These are phyloP conservation scores for Kwoniella dejecticola DNA, from an alignment of 768 basidiomycete genomes.

Conservation along the genomic window DNA sequence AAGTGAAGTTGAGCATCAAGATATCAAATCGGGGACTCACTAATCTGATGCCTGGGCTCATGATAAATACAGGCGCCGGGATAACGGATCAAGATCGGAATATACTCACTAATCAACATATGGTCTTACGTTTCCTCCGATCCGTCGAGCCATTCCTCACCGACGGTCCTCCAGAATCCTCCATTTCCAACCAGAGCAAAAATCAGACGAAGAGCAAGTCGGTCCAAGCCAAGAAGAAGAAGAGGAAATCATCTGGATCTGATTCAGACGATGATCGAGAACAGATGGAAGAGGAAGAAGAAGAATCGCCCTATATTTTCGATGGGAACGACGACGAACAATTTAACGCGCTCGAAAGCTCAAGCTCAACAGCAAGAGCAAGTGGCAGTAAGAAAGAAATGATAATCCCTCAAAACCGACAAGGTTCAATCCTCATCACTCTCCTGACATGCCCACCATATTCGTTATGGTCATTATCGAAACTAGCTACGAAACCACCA, in stretches of 20 bases:
- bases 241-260: constrained; percentile 18
- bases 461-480: constrained; percentile 69
- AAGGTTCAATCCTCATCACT: constrained; percentile 80
- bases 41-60: too few species aligned
- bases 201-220: too few species aligned
- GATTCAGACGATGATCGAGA: constrained; percentile 30
- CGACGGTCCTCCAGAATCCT: constrained; percentile 56
- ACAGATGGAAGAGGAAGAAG: constrained; percentile 15
- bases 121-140: constrained; percentile 78
- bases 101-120: constrained; percentile 80
- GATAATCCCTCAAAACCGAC: not conserved
- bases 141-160: constrained; percentile 68
- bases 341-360: not conserved
- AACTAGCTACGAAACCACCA: constrained; percentile 61
- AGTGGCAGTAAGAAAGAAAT: constrained; percentile 52
- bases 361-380: constrained; percentile 22
- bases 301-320: constrained; percentile 9
- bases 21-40: too few species aligned
- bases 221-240: too few species aligned
- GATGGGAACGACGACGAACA: not conserved
- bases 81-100: constrained; percentile 93
- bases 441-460: constrained; percentile 84
- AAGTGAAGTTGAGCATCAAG: too few species aligned
- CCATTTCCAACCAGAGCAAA: constrained; percentile 56
- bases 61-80: constrained; percentile 63